Percentiles rank a stretch among this genome's conserved stretches.
Conservation (phyloP, 176 grass and related monocot genomes). For the Luzula sylvatica region DNA sequence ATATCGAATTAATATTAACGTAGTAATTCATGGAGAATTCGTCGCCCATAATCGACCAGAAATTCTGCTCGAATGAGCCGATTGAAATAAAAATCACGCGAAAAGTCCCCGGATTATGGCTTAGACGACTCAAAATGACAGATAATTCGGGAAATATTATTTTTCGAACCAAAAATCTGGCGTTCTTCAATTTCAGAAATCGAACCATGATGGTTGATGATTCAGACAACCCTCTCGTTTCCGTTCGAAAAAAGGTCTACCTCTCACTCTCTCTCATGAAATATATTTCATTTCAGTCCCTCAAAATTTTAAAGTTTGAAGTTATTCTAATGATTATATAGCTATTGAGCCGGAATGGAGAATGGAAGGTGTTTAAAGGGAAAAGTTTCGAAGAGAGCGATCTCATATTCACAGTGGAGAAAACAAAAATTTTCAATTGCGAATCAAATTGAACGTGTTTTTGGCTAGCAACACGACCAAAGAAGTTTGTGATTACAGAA, state of each 20-base stretch:
- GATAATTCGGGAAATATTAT: not conserved
- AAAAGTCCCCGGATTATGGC: not conserved
- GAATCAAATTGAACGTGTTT: not conserved
- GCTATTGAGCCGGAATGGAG: not conserved
- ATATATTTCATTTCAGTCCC: not conserved
- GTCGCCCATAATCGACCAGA: not conserved
- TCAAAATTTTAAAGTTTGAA: not conserved
- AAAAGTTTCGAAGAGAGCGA: not conserved
- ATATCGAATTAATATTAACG: not conserved
- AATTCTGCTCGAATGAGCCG: not conserved
- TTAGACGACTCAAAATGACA: not conserved
- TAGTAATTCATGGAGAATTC: not conserved
- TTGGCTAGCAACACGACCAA: slow-evolving; percentile 4
- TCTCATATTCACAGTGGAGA: slow-evolving; percentile 10
- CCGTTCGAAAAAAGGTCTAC: not conserved
- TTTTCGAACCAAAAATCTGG: not conserved
- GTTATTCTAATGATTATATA: not conserved
- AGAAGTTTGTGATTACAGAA: slow-evolving; percentile 17
- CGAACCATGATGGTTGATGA: not conserved
- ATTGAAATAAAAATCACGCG: not conserved
- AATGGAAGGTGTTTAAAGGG: not conserved
- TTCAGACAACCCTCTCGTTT: not conserved
- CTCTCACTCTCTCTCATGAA: not conserved
- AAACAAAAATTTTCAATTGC: not conserved
- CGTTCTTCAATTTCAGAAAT: not conserved